Evolutionary conservation across 805 yeast genomes (phyloP), one percentile per base, ranked within the genome.

Genomic region (Schwanniomyces occidentalis): DNA sequence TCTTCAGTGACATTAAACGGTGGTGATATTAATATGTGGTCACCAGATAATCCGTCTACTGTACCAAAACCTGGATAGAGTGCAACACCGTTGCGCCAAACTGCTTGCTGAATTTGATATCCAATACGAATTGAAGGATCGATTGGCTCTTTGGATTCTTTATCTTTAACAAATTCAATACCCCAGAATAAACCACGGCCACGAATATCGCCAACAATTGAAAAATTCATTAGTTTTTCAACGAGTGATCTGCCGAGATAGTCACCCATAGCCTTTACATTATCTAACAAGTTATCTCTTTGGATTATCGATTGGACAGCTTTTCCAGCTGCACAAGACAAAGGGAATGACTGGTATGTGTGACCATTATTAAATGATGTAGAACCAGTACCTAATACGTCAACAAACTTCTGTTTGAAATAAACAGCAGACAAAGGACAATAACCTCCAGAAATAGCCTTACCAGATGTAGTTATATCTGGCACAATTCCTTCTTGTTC

Each of bases 161-260:
- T 72, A 48, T 76, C 67, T 45, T 73, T 67, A 35, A 75, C 82
- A 40, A 76, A 63, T 53, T 78, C 83, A 29, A 78, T 47, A 6
- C 76, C 63, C 69, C 79, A 65, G 55, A 78, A 78, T 27, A 74
- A 70, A 40, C 83, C 84, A 36, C 72, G 58, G 36, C 85, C 85
- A 52, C 85, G 66, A 25, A 78, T 67, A 46, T 78, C 78, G 39
- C 80, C 82, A 12, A 68, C 76, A 21, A 45, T 45, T 15, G 18
- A 19, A 17, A 23, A 9, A 6, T 5, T 10, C 6, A 16, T 18
- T 1, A 29, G 9, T 23, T 16, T 12, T 18, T 56, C 56, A 38
- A 56, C 54, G 31, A 75, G 54, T 43, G 51, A 56, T 12, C 45
- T 47, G 41, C 66, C 75, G 46, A 75, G 44, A 40, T 67, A 54